Percentiles rank a stretch among this genome's conserved stretches.
These are phyloP conservation scores for Articulospora tetracladia DNA, from an alignment of 495 filamentous ascomycete species.

Conservation along the genomic window DNA sequence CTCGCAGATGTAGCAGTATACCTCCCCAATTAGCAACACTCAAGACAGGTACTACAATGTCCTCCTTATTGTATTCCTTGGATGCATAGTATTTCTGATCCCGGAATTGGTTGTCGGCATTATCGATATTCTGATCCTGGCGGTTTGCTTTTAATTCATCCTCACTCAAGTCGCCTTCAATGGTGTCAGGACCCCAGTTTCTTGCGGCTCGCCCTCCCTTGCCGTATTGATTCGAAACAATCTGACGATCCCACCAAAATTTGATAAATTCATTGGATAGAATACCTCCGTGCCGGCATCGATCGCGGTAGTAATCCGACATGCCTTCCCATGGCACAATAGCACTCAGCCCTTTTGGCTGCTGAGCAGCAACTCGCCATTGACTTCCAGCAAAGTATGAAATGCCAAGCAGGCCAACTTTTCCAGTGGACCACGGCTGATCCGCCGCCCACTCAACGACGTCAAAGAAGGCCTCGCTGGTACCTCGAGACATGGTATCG, in stretches of 20 bases:
- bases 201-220: slow-evolving; percentile 32
- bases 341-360: slow-evolving; percentile 36
- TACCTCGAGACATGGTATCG: slow-evolving; percentile 32
- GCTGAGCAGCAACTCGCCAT: slow-evolving; percentile 37
- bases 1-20: slow-evolving; percentile 57
- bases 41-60: slow-evolving; percentile 59
- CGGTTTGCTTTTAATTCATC: slow-evolving; percentile 49
- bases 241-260: slow-evolving; percentile 65
- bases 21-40: slow-evolving; percentile 60
- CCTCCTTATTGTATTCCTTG: slow-evolving; percentile 55
- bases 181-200: slow-evolving; percentile 49
- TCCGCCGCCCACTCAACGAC: slow-evolving; percentile 37
- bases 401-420: slow-evolving; percentile 41
- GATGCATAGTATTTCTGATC: slow-evolving; percentile 59
- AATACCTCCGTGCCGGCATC: slow-evolving; percentile 55
- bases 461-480: slow-evolving; percentile 42
- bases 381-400: slow-evolving; percentile 35
- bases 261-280: slow-evolving; percentile 58
- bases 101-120: slow-evolving; percentile 46
- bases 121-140: slow-evolving; percentile 57
- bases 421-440: slow-evolving; percentile 41
- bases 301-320: slow-evolving; percentile 39
- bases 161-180: slow-evolving; percentile 50
- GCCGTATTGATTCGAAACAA: slow-evolving; percentile 63
- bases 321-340: slow-evolving; percentile 46